A percentile compares a stretch with the other conserved stretches of the same genome.
These are phyloP conservation scores for Primulina eburnea DNA, from an alignment of 257 asterid genomes.

Conservation along the genomic window DNA sequence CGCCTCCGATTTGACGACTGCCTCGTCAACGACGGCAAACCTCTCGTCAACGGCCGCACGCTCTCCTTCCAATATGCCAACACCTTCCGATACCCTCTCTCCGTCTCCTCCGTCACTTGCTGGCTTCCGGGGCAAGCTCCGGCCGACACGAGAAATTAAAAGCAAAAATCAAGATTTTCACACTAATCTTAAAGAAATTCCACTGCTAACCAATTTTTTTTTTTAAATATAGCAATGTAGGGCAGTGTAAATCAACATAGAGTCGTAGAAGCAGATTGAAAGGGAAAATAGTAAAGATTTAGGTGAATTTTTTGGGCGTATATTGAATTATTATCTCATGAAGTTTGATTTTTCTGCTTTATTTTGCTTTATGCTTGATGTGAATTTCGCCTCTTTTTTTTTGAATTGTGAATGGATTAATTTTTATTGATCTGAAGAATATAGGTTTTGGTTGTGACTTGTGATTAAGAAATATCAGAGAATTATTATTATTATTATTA, in stretches of 20 bases:
- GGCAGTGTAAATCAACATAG: slow-evolving; percentile 10
- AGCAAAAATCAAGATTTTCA: neutral
- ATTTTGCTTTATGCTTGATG: slow-evolving; percentile 1
- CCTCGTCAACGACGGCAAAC: slow-evolving; percentile 72
- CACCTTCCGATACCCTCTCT: slow-evolving; percentile 59
- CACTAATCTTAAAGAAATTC: neutral
- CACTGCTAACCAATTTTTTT: neutral
- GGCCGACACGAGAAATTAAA: neutral
- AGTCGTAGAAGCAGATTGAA: slow-evolving; percentile 7
- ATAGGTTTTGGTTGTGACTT: neutral
- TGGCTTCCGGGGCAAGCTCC: slow-evolving; percentile 22
- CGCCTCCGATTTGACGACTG: slow-evolving; percentile 69
- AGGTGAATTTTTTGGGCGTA: slow-evolving; percentile 8
- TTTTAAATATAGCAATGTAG: slow-evolving; percentile 2
- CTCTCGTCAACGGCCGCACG: slow-evolving; percentile 55
- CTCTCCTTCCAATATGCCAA: slow-evolving; percentile 81
- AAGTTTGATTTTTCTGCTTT: slow-evolving; percentile 15
- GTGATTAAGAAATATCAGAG: neutral
- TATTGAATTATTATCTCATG: slow-evolving; percentile 1
- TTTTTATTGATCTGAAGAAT: neutral
- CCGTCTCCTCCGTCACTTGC: slow-evolving; percentile 66
- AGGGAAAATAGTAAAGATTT: neutral
- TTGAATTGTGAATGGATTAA: slow-evolving; percentile 29
- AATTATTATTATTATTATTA: too few relatives aligned
- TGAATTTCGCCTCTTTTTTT: neutral